Percentiles rank a stretch among this genome's conserved stretches.
Evolutionary conservation across 306 rosid species (phyloP).

Genomic region (Potentilla sterilis): DNA sequence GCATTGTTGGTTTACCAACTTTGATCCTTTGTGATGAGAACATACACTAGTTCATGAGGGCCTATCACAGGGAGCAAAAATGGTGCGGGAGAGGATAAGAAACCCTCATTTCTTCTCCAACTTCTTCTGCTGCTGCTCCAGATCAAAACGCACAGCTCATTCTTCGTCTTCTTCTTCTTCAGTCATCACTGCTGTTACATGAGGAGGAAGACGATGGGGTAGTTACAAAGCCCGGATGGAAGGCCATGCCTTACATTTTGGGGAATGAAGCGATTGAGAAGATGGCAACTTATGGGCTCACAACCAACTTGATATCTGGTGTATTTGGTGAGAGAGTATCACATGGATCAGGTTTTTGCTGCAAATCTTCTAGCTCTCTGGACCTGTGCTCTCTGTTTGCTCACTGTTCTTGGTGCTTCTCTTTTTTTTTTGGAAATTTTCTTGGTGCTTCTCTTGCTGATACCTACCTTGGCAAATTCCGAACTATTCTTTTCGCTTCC

Average conservation of each 20-base stretch:
- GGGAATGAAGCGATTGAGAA: constrained; percentile 44
- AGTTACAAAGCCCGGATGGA: constrained; percentile 2
- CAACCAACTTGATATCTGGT: constrained; percentile 45
- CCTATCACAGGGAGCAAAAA: background rate
- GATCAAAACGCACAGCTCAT: background rate
- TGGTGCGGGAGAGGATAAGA: background rate
- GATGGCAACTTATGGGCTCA: constrained; percentile 46
- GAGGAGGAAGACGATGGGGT: background rate
- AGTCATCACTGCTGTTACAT: background rate
- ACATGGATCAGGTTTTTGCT: constrained; percentile 53
- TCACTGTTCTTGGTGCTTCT: constrained; percentile 43
- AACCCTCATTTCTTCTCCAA: background rate
- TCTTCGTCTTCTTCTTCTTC: background rate
- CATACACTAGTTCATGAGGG: background rate
- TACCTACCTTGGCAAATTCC: constrained; percentile 40
- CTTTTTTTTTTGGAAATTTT: too few species aligned
- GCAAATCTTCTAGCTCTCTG: constrained; percentile 44
- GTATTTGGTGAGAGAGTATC: constrained; percentile 41
- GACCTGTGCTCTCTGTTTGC: constrained; percentile 27
- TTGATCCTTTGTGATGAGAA: background rate
- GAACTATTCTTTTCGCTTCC: constrained; percentile 38
- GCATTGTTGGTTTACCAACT: background rate
- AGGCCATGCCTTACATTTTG: constrained; percentile 19
- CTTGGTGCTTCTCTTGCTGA: constrained; percentile 51
- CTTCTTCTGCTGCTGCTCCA: constrained; percentile 11